Evolutionary conservation across 169 alveolate species (phyloP), one percentile per base, ranked within the genome.

Genomic region (Hammondia hammondi): DNA sequence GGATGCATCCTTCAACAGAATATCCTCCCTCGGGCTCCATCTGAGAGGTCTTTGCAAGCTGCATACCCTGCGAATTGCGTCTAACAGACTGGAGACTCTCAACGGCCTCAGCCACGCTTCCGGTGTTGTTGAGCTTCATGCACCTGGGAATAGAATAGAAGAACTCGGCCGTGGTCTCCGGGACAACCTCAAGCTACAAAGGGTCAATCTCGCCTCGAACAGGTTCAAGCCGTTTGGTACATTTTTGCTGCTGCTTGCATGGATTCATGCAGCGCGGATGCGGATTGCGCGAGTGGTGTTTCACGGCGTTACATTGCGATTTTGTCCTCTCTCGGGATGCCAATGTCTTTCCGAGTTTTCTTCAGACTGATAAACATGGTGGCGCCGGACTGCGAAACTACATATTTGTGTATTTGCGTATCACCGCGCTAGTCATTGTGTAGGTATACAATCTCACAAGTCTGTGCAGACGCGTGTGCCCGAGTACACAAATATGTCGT

Each of bases 141-240:
- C 81, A 39, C 92, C 95, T 2, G 93, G 85, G 52, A 93, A 93
- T 90, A 84, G 90, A 81, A 70, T 93, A n/a, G 82, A 91, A 67
- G 89, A 87, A 32, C 72, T 93, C 46, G 95, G 95, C 12, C 82
- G 91, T 9, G 81, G 67, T 29, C 90, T 93, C 52, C 45, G 91
- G 56, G 56, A 85, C 48, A 93, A 85, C 90, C 85, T 57, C 81
- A 93, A 93, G 35, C 91, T 93, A 10, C 93, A 93, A 39, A 57
- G 72, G 35, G 35, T 93, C 24, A 93, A 93, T 46, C 84, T 93
- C 67, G 92, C 95, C 46, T 91, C 95, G 46, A 93, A 93, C 88
- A 72, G 81, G 95, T 93, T 43, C 90, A 82, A 27, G 43, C 10
- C 70, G 90, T 77, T 77, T 32, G 87, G 87, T 77, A 77, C 46